phyloP scores from a whole-genome alignment of 371 early-diverging fungal genomes.

The Apophysomyces sp. region DNA sequence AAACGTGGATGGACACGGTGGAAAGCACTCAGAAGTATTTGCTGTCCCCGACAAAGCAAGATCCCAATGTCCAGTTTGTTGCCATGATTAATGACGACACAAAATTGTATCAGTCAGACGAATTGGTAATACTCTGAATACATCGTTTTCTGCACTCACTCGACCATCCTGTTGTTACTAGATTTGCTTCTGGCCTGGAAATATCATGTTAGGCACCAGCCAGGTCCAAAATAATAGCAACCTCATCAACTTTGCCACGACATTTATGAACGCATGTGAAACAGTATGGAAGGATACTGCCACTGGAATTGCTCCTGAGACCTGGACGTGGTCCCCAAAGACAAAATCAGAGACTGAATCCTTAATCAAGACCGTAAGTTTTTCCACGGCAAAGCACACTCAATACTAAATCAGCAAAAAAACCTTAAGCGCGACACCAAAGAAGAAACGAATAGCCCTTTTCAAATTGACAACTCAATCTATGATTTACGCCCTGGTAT shows the following conservation, averaged over 20 bases:
- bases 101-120: constrained; percentile 23
- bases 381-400: no score
- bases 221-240: constrained; percentile 10
- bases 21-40: constrained; percentile 46
- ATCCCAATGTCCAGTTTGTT: constrained; percentile 33
- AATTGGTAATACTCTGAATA: constrained; percentile 35
- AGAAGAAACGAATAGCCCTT: constrained; percentile 5
- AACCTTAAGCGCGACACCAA: neutral
- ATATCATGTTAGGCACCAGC: constrained; percentile 29
- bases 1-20: constrained; percentile 32
- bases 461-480: constrained; percentile 10
- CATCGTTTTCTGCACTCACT: no score
- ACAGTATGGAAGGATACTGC: constrained; percentile 26
- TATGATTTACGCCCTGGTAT: constrained; percentile 62
- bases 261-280: constrained; percentile 27
- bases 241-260: constrained; percentile 22
- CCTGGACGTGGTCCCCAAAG: constrained; percentile 31
- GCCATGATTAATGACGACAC: constrained; percentile 23
- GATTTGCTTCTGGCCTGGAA: constrained; percentile 46
- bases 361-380: no score
- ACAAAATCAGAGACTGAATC: neutral
- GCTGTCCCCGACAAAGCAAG: constrained; percentile 23
- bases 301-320: constrained; percentile 35
- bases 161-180: constrained; percentile 1
- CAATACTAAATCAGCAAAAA: no score